Evolutionary conservation across 805 yeast species (phyloP).

Genomic region (Candida taoyuanica): DNA sequence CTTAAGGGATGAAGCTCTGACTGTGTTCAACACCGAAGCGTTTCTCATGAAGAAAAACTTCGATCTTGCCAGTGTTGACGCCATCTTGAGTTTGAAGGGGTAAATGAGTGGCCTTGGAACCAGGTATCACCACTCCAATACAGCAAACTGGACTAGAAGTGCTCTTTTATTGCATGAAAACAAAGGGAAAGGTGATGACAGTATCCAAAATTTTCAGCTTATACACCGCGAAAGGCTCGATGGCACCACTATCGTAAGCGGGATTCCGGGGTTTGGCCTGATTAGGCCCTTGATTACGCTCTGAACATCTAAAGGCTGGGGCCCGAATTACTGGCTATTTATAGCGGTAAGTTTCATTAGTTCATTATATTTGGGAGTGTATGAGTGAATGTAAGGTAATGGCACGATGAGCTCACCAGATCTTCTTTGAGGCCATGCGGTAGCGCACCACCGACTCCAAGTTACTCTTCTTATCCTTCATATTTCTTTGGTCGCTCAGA

Average conservation of each 20-base stretch:
- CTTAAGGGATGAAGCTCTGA: constrained; percentile 18
- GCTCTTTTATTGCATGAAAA: too few species aligned
- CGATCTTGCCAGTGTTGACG: constrained; percentile 38
- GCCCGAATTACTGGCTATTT: too few species aligned
- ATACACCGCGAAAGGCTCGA: too few species aligned
- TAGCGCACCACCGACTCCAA: constrained; percentile 54
- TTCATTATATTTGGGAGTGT: too few species aligned
- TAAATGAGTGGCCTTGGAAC: too few species aligned
- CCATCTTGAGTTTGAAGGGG: constrained; percentile 15
- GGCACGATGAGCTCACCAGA: too few species aligned
- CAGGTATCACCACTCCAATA: too few species aligned
- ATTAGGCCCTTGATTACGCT: too few species aligned
- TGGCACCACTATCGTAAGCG: constrained; percentile 7
- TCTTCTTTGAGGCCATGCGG: constrained; percentile 71
- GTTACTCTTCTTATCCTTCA: constrained; percentile 30
- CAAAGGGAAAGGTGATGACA: constrained; percentile 2
- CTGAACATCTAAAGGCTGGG: too few species aligned
- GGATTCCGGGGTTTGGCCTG: not conserved
- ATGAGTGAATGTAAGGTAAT: too few species aligned
- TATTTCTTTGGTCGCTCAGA: constrained; percentile 24
- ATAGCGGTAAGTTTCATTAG: too few species aligned
- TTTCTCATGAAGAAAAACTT: constrained; percentile 58
- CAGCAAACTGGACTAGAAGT: too few species aligned
- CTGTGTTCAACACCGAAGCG: constrained; percentile 38
- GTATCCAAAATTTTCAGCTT: constrained; percentile 16